These are phyloP conservation scores for Pythium utonaiense DNA, from an alignment of 352 stramenopile species.

Conservation along the genomic window DNA sequence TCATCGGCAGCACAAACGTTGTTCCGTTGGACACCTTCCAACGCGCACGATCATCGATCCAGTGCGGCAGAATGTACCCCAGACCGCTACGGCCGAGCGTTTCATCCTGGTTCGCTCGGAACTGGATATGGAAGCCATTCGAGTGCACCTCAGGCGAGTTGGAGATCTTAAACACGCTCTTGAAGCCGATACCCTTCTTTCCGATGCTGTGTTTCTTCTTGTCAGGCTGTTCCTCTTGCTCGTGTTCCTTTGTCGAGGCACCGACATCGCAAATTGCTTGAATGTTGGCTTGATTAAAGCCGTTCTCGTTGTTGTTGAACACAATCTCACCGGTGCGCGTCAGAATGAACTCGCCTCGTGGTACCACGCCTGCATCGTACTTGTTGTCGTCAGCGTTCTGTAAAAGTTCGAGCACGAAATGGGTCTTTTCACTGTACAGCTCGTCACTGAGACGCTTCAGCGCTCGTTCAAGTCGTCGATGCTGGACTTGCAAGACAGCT, in stretches of 20 bases:
- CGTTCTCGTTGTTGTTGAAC: constrained; percentile 84
- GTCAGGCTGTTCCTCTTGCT: constrained; percentile 6
- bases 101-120: constrained; percentile 49
- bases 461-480: constrained; percentile 73
- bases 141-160: constrained; percentile 82
- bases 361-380: constrained; percentile 42
- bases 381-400: constrained; percentile 87
- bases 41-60: constrained; percentile 43
- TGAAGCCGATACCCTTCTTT: constrained; percentile 90
- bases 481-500: constrained; percentile 62
- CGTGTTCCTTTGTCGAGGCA: constrained; percentile 68
- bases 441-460: constrained; percentile 86
- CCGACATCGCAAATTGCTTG: constrained; percentile 85
- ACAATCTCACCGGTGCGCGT: constrained; percentile 46
- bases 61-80: constrained; percentile 80
- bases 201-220: constrained; percentile 61
- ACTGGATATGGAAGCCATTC: constrained; percentile 85
- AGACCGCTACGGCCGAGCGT: constrained; percentile 41
- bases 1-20: constrained; percentile 76
- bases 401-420: constrained; percentile 87
- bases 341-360: constrained; percentile 60
- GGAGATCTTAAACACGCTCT: constrained; percentile 90
- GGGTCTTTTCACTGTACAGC: constrained; percentile 83
- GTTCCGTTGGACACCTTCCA: constrained; percentile 52
- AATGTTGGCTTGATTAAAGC: constrained; percentile 75